Evolutionary conservation across 768 basidiomycete species (phyloP).

Genomic region (Sporobolomyces phaffii): DNA sequence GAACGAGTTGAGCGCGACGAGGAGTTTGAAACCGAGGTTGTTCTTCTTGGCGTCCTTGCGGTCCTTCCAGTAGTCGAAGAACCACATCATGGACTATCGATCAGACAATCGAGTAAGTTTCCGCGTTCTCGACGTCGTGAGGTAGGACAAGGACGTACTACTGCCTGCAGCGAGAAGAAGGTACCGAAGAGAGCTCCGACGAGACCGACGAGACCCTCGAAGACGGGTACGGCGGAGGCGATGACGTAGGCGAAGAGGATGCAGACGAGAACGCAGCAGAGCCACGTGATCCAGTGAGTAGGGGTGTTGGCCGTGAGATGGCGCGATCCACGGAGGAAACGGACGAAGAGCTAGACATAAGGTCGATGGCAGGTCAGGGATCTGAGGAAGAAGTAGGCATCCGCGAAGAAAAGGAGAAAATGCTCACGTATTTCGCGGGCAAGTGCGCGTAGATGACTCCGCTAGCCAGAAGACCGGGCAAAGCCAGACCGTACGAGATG

Average conservation of each 20-base stretch:
- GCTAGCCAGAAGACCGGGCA: slow-evolving; percentile 36
- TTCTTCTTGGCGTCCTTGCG: neutral
- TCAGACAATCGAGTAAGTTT: neutral
- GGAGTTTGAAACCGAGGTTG: neutral
- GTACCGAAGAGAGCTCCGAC: slow-evolving; percentile 40
- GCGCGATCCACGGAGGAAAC: slow-evolving; percentile 33
- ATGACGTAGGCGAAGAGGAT: slow-evolving; percentile 38
- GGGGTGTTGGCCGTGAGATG: slow-evolving; percentile 36
- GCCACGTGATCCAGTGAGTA: slow-evolving; percentile 39
- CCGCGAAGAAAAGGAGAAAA: neutral
- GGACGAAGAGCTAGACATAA: slow-evolving; percentile 41
- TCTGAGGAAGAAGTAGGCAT: too few species aligned
- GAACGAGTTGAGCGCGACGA: slow-evolving; percentile 26
- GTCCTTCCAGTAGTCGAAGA: slow-evolving; percentile 25
- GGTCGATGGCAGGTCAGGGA: neutral
- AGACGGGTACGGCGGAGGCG: slow-evolving; percentile 21
- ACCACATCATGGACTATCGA: slow-evolving; percentile 25
- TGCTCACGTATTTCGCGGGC: slow-evolving; percentile 23
- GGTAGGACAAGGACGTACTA: neutral
- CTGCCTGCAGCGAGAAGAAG: slow-evolving; percentile 25
- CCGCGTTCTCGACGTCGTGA: neutral
- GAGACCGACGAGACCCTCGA: slow-evolving; percentile 32
- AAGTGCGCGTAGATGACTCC: slow-evolving; percentile 24
- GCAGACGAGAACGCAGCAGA: slow-evolving; percentile 11
- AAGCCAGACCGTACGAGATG: slow-evolving; percentile 39